Base-by-base conservation (phyloP, 2,329 filamentous ascomycete species). In the Botryotinia convoluta region DNA sequence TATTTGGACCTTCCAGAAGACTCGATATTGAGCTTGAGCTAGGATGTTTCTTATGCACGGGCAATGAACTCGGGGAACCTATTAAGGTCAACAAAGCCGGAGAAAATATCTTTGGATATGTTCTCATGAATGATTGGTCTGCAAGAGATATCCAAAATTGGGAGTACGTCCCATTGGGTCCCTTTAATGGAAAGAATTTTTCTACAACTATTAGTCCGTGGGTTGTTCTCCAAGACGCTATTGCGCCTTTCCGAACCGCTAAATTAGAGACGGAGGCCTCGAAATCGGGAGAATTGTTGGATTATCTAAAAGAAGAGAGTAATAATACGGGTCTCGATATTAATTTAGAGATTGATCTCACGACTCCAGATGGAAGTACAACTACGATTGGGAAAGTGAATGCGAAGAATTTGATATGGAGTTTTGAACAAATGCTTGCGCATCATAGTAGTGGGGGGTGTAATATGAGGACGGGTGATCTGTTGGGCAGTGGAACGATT, bases 41-140 rank as follows among this genome's bases (percentile, higher is more conserved):
- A 22, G 93, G 92, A 1, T 92, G 90, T 61, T 93, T 95, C 78
- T 85, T 96, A 8, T 89, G 88, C 81, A 88, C 83, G 65, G 84
- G 86, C 0, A 94, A 92, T 78, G 81, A 85, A 1, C 84, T 93
- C 79, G 92, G 93, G 10, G 83, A 87, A 71, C 87, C 89, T 0
- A 86, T 96, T 32, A 82, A 85, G 0, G 87, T 95, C 35, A 83
- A 91, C 22, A 72, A 77, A 62, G 93, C 93, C 0, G 89, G 91
- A 71, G 87, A 93, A 29, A 86, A 90, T 78, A 86, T 97, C 42
- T 96, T 96, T 79, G 93, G 93, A 22, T 86, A 93, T 39, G 93
- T 96, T 0, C 83, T 97, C 73, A 88, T 97, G 86, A 97, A 97
- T 78, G 93, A 97, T 82, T 97, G 93, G 93, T 93, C 91, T 72